Conservation (phyloP, 2,329 filamentous ascomycete species). For the Ascomycota sp. region DNA sequence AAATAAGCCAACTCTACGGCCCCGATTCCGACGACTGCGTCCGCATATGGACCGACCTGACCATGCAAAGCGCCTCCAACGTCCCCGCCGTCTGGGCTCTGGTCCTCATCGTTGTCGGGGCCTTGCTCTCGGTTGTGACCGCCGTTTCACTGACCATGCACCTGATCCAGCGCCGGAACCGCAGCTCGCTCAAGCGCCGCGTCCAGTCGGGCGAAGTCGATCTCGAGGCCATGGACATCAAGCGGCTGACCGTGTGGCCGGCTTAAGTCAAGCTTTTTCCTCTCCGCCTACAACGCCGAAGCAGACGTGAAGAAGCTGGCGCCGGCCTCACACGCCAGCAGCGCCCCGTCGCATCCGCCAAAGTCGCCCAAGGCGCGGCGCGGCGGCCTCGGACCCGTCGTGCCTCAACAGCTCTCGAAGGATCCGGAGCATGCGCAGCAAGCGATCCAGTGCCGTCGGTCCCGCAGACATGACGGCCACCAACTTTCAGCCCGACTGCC, state of each 20-base stretch:
- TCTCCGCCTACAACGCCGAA: slow-evolving; percentile 54
- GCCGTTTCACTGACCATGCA: slow-evolving; percentile 56
- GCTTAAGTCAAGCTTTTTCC: slow-evolving; percentile 54
- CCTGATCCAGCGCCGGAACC: slow-evolving; percentile 49
- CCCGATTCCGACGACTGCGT: slow-evolving; percentile 37
- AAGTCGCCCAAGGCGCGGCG: slow-evolving; percentile 12
- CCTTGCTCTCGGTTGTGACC: slow-evolving; percentile 47
- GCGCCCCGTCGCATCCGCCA: slow-evolving; percentile 10
- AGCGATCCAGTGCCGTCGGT: slow-evolving; percentile 15
- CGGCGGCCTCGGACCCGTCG: slow-evolving; percentile 4
- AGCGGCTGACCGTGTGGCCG: slow-evolving; percentile 56
- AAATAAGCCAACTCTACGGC: slow-evolving; percentile 33
- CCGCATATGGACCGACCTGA: slow-evolving; percentile 36
- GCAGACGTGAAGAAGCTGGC: slow-evolving; percentile 19
- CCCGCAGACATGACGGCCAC: slow-evolving; percentile 21
- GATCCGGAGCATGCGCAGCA: slow-evolving; percentile 14
- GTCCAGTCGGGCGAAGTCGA: slow-evolving; percentile 66
- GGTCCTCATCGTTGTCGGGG: slow-evolving; percentile 46
- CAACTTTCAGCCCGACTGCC: slow-evolving; percentile 60
- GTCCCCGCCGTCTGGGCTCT: slow-evolving; percentile 72
- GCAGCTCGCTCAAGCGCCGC: slow-evolving; percentile 45
- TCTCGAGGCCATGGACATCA: slow-evolving; percentile 69
- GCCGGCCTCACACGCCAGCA: slow-evolving; percentile 9
- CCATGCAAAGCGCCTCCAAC: slow-evolving; percentile 21
- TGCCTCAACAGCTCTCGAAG: slow-evolving; percentile 6